Conservation (phyloP, 2,329 filamentous ascomycete species). For the Hymenoscyphus salicellus region DNA sequence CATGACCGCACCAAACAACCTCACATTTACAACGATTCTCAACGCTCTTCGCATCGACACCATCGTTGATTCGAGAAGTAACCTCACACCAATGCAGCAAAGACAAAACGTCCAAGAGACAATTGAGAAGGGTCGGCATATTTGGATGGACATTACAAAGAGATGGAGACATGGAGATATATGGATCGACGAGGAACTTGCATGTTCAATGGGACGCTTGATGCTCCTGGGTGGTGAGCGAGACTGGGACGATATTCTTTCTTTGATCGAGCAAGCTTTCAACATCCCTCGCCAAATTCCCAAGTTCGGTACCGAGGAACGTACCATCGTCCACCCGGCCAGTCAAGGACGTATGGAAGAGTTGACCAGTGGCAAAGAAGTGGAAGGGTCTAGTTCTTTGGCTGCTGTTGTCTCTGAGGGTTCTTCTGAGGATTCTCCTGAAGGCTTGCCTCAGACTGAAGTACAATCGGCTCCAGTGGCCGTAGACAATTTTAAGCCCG, state of each 20-base stretch:
- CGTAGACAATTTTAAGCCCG: conserved; percentile 7
- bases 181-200: conserved; percentile 71
- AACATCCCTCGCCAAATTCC: conserved; percentile 56
- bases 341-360: conserved; percentile 2
- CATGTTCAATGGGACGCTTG: conserved; percentile 76
- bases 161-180: conserved; percentile 72
- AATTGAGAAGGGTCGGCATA: conserved; percentile 63
- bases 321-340: conserved; percentile 13
- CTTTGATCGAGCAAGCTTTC: conserved; percentile 79
- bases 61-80: conserved; percentile 26
- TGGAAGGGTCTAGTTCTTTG: not conserved
- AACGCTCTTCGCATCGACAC: conserved; percentile 63
- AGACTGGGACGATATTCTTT: conserved; percentile 70
- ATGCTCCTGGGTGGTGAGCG: conserved; percentile 62
- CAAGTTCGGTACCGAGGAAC: conserved; percentile 16
- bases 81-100: conserved; percentile 32
- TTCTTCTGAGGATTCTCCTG: not conserved
- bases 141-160: conserved; percentile 79
- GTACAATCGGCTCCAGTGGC: not conserved
- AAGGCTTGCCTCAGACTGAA: not conserved
- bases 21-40: conserved; percentile 81
- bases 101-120: conserved; percentile 41
- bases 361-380: not conserved
- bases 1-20: conserved; percentile 59
- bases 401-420: not conserved